Evolutionary conservation across 148 eudicot species (phyloP), one percentile per base, ranked within the genome.

Genomic region (Rhododendron kiyosumense): DNA sequence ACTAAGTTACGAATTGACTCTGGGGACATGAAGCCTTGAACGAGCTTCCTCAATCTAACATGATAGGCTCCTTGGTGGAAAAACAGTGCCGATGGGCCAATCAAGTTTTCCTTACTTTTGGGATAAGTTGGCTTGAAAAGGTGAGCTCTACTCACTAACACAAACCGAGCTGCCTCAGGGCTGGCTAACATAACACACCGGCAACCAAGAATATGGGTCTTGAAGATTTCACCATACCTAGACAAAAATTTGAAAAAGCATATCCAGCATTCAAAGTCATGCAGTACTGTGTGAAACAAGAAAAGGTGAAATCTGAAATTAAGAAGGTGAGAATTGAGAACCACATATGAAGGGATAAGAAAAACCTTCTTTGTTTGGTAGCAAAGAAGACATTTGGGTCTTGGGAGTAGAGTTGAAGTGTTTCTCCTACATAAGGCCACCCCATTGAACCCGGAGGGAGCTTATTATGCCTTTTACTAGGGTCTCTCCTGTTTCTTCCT

Each of bases 191-290:
- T 95, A 59, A 95, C 89, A 87, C 98, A 96, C 28, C 94, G 98
- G 78, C 92, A 95, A 28, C 99, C 99, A 81, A 95, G 91, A 83
- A 96, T 91, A 85, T 90, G 94, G 52, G 94, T 96, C 89, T 95
- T 96, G 91, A 96, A 96, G 77, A 96, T 88, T n/a, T 96, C 95
- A 51, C 99, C 99, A 80, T 95, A 95, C 89, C 99, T 95, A 91
- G 83, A 85, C 30, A 34, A 67, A 38, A 17, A 7, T 59, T 59
- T 20, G 34, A 45, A 79, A 63, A n/a, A 49, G 15, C 1, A 51
- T 57, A 79, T 57, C 45, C 26, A 79, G 73, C 26, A 67, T 81
- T 74, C 30, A 34, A 49, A 24, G 24, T 54, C 34, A 49, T 83
- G 67, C 52, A 32, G 34, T 32, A 65, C 71, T 45, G 12, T 38